Percentiles rank a stretch among this genome's conserved stretches.
phyloP scores from a whole-genome alignment of 1,284 basidiomycete species.

The Cystobasidium sp. region DNA sequence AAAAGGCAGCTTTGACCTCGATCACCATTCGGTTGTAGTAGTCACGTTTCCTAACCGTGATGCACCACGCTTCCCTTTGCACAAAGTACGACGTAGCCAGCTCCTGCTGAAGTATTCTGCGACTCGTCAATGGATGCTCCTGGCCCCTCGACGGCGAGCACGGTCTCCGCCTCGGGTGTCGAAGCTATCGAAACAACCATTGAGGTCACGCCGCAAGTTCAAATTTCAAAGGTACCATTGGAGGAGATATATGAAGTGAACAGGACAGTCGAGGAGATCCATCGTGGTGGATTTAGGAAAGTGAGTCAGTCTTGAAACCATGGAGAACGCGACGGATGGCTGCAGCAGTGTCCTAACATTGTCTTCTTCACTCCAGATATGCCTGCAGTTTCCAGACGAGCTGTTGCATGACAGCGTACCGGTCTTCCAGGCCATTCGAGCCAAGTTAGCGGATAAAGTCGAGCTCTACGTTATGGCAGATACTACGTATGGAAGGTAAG shows the following conservation, averaged over 20 bases:
- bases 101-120: too few species aligned
- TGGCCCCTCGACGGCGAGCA: slow-evolving; percentile 38
- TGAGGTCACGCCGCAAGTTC: slow-evolving; percentile 35
- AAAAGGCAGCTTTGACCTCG: too few species aligned
- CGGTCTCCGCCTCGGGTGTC: slow-evolving; percentile 39
- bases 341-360: neutral
- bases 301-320: slow-evolving; percentile 46
- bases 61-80: too few species aligned
- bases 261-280: slow-evolving; percentile 56
- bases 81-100: too few species aligned
- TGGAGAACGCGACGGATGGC: neutral
- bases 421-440: slow-evolving; percentile 75
- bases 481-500: slow-evolving; percentile 93
- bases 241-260: slow-evolving; percentile 59
- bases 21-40: too few species aligned
- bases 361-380: slow-evolving; percentile 65
- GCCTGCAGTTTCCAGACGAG: slow-evolving; percentile 95
- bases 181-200: slow-evolving; percentile 34
- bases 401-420: slow-evolving; percentile 84
- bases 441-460: slow-evolving; percentile 60
- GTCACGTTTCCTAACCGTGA: too few species aligned
- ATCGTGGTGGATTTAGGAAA: slow-evolving; percentile 58
- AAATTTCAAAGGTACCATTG: slow-evolving; percentile 46
- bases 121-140: slow-evolving; percentile 33
- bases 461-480: slow-evolving; percentile 91